These are phyloP conservation scores for Mortierella sp. DNA, from an alignment of 371 early-diverging fungal genomes.

Conservation along the genomic window DNA sequence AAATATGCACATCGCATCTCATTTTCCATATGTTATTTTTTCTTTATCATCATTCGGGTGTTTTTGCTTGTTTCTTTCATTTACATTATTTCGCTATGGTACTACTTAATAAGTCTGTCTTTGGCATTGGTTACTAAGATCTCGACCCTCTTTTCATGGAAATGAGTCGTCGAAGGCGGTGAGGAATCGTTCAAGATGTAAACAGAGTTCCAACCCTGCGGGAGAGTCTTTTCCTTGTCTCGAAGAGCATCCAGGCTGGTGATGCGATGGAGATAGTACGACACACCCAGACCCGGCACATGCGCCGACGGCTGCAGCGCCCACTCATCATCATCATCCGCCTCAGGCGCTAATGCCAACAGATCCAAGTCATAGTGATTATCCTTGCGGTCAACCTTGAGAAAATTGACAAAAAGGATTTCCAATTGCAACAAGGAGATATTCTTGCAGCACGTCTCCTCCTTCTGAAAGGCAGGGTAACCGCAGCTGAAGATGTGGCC, in stretches of 20 bases:
- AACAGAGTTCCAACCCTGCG: neutral
- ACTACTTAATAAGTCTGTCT: neutral
- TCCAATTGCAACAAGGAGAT: conserved; percentile 2
- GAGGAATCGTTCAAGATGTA: neutral
- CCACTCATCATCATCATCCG: neutral
- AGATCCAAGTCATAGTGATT: neutral
- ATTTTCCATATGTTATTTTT: too few species aligned
- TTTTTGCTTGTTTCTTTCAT: too few species aligned
- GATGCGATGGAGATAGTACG: neutral
- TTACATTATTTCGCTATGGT: too few species aligned
- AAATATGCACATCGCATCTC: too few species aligned
- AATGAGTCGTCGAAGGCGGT: neutral
- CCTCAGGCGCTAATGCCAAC: neutral
- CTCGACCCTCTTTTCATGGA: neutral
- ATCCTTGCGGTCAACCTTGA: neutral
- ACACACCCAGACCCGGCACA: neutral
- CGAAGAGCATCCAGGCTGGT: neutral
- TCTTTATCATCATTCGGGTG: too few species aligned
- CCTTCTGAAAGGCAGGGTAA: neutral
- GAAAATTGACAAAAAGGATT: neutral
- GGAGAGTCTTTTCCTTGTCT: neutral
- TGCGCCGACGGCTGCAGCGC: too few species aligned
- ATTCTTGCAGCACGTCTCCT: neutral
- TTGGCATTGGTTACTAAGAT: neutral
- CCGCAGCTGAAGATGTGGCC: neutral